A percentile compares a stretch with the other conserved stretches of the same genome.
These are phyloP conservation scores for Forsythia suspensa DNA, from an alignment of 257 asterid genomes.

Conservation along the genomic window DNA sequence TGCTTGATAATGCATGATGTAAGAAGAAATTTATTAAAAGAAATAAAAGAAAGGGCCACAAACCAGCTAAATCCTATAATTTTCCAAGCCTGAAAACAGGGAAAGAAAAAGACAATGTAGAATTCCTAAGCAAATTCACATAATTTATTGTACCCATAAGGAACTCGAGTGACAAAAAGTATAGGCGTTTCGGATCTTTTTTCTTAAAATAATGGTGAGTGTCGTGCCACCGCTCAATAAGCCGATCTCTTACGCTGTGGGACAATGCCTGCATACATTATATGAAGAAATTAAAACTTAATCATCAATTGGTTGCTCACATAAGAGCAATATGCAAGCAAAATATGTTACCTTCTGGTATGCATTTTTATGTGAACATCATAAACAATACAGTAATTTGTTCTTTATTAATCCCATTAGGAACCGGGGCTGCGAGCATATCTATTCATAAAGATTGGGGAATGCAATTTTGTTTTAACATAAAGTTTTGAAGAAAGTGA, in stretches of 20 bases:
- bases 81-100: constrained; percentile 4
- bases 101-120: constrained; percentile 5
- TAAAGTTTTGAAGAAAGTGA: background rate
- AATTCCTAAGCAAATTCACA: background rate
- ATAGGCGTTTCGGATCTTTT: constrained; percentile 53
- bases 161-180: constrained; percentile 55
- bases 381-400: background rate
- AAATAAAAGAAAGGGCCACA: background rate
- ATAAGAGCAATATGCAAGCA: background rate
- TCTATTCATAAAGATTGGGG: background rate
- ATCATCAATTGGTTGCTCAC: background rate
- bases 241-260: constrained; percentile 51
- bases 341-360: background rate
- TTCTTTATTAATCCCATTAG: background rate
- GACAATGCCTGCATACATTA: constrained; percentile 44
- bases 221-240: constrained; percentile 62
- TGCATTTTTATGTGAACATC: background rate
- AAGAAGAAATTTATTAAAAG: background rate
- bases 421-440: background rate
- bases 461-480: background rate
- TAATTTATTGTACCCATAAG: constrained; percentile 43
- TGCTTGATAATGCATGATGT: background rate
- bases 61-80: background rate
- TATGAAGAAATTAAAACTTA: constrained; percentile 1
- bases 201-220: constrained; percentile 47